A percentile compares a stretch with the other conserved stretches of the same genome.
Conservation (phyloP, 345 rosid species). For the Eucalyptus microcorys region DNA sequence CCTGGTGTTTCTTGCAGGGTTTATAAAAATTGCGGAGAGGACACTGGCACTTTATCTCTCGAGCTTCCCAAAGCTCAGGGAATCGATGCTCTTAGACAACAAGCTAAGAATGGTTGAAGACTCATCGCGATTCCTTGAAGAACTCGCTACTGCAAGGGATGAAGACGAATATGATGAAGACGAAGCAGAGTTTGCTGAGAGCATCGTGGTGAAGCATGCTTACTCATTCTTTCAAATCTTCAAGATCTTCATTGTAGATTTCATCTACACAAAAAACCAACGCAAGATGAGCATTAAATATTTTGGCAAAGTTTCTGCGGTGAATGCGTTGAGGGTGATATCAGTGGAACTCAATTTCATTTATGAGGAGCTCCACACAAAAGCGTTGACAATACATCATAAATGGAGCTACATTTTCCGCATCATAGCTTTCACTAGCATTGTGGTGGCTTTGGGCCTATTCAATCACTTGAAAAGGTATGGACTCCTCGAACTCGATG, state of each 20-base stretch:
- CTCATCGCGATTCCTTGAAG: background rate
- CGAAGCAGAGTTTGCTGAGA: background rate
- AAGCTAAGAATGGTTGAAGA: fast-evolving
- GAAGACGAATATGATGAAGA: background rate
- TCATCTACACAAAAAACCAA: background rate
- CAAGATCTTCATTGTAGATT: background rate
- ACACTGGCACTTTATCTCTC: background rate
- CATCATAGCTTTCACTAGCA: background rate
- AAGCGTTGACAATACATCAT: background rate
- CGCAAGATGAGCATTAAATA: background rate
- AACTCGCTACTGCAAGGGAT: background rate
- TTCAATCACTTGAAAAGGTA: background rate
- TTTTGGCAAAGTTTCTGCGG: background rate
- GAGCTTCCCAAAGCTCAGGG: background rate
- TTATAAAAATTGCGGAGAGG: background rate
- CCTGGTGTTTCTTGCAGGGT: background rate
- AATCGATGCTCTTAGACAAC: background rate
- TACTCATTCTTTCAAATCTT: background rate
- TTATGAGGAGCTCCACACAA: background rate
- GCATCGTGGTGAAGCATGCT: background rate
- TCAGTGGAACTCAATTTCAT: background rate
- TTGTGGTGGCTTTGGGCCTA: background rate
- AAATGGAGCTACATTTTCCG: background rate
- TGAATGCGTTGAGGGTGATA: background rate
- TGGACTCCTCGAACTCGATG: fast-evolving